Base-by-base conservation (phyloP, 352 stramenopile species). In the Halophytophthora batemanensis region DNA sequence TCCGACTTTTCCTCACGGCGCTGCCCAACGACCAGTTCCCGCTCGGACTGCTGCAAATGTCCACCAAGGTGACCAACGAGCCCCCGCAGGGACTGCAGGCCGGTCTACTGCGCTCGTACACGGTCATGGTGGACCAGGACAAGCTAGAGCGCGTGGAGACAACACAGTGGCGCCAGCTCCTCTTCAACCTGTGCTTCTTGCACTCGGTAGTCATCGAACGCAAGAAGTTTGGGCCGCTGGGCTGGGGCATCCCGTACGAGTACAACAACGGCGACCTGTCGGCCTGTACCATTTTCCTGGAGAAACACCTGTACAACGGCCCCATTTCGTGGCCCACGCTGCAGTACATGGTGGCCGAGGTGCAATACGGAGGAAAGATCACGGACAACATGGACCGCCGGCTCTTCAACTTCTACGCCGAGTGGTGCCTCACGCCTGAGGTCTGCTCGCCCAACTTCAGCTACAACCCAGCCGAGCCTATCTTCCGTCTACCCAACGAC, bases 341-440 rank as follows among this genome's bases (percentile, higher is more conserved):
- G 53, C 93, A 98, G 79, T 99, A 99, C 72, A 99, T 99, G 95
- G 96, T 99, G 22, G 90, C 92, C 8, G 96, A 99, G 67, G 96
- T 98, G 12, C 93, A 99, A 61, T 99, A 99, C 71, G 97, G 97
- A 37, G 96, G 96, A 59, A 99, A 99, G 66, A 99, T 99, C 61
- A 99, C 96, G 10, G 97, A 99, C 72, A 98, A 98, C 52, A 86
- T 99, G 64, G 97, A 99, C 60, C 93, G 97, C 0, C 77, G 96
- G 18, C 72, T 99, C 41, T 99, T 99, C 63, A 98, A 97, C 60
- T 98, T 91, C 34, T 99, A 99, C 67, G 96, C 93, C 14, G 90
- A 98, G 69, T 99, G 95, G 95, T 95, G 98, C 19, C 96, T 96
- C 42, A 93, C 96, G 33, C 75, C 83, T 7, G 82, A 94, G 12